A percentile compares a stretch with the other conserved stretches of the same genome.
These are phyloP conservation scores for Tritrichomonas foetus DNA, from an alignment of 208 protist species.

Conservation along the genomic window DNA sequence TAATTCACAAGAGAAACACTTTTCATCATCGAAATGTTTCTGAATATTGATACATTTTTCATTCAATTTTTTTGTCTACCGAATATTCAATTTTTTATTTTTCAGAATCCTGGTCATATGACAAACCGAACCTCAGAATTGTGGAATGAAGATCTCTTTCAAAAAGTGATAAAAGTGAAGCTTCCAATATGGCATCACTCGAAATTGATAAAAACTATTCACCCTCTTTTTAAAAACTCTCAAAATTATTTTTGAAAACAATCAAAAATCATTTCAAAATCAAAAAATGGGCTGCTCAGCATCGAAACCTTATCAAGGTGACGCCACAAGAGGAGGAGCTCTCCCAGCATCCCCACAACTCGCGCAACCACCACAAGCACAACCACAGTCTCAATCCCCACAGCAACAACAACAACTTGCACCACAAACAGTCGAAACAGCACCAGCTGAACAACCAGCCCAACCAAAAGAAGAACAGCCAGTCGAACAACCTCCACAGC, in stretches of 20 bases:
- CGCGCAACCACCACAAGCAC: no score
- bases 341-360: not conserved
- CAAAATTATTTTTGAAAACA: not conserved
- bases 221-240: not conserved
- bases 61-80: no score
- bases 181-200: not conserved
- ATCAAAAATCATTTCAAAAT: not conserved
- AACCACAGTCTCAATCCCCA: not conserved
- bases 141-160: no score
- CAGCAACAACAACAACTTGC: not conserved
- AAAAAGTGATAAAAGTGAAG: no score
- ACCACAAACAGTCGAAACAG: not conserved
- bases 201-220: not conserved
- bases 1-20: no score
- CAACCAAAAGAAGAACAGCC: not conserved
- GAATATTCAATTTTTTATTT: no score
- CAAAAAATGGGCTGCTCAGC: constrained; percentile 14
- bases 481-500: no score
- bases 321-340: no score
- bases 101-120: no score
- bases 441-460: not conserved
- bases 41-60: no score
- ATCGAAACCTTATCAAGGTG: not conserved
- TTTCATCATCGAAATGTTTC: no score
- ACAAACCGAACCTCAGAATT: no score